Evolutionary conservation across 2,329 filamentous ascomycete genomes (phyloP), one percentile per base, ranked within the genome.

Genomic region (Talaromyces marneffei): DNA sequence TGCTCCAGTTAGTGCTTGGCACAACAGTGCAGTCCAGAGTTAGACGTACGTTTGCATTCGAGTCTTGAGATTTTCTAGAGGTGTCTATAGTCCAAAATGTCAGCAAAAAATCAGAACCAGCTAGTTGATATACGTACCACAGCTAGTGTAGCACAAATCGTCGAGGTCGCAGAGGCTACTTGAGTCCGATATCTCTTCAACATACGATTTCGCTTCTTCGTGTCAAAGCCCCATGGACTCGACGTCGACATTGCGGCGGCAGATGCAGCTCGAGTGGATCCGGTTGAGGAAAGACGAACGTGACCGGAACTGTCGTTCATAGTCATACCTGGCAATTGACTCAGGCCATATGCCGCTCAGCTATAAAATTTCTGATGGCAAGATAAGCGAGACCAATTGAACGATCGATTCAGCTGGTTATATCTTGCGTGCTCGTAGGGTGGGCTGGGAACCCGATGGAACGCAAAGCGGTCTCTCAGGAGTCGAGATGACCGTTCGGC

Each of bases 391-490:
- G 12, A 37, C 27, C 4, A 33, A 27, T 50, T 33, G 27, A 18
- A 16, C n/a, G 31, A 52, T 52, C 27, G n/a, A 52, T 52, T 14
- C n/a, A 23, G 20, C 18, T 52, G 29, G n/a, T 3, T 33, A 18
- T 20, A 25, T n/a, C 16, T 33, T 55, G 14, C 16, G 52, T 55
- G 14, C n/a, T 20, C 29, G 18, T 33, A 23, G 40, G 37, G 57
- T 69, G 74, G 75, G 75, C 74, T 76, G 75, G 73, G 77, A 77
- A 77, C 74, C 77, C 75, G 74, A 79, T 79, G 77, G 77, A 80
- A 80, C 77, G 78, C 78, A 78, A 79, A 78, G 73, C 75, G 75
- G 77, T 74, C 77, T 79, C 78, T 79, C 78, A 77, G 63, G 67
- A 63, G 69, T 68, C 71, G 78, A 80, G 78, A 69, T 75, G 77